Conservation (phyloP, 2,329 filamentous ascomycete genomes). For the Ophiostoma sp. region DNA sequence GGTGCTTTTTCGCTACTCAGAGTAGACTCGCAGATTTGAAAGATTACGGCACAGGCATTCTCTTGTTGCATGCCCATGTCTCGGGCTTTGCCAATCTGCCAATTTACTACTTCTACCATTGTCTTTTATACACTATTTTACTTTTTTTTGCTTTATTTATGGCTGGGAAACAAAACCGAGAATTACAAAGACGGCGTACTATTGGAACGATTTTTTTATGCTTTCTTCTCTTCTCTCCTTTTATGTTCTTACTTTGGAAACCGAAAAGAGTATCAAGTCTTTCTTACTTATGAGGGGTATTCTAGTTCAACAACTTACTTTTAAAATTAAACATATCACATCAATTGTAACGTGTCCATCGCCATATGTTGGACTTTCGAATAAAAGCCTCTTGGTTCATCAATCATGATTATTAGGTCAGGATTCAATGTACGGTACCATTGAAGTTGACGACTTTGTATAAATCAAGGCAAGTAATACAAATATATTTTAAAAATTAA, state of each 20-base stretch:
- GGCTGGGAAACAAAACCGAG: conserved; percentile 14
- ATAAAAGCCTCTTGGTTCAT: too few relatives aligned
- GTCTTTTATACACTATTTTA: conserved; percentile 3
- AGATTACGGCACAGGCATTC: background rate
- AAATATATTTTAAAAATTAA: too few relatives aligned
- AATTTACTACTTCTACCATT: conserved; percentile 1
- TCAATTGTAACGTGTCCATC: background rate
- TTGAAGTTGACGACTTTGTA: too few relatives aligned
- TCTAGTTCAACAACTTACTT: background rate
- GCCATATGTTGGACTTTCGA: background rate
- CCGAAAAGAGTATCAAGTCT: background rate
- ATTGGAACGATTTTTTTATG: conserved; percentile 8
- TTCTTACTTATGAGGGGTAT: background rate
- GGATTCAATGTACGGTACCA: too few relatives aligned
- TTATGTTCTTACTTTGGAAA: background rate
- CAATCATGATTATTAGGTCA: too few relatives aligned
- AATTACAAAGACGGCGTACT: conserved; percentile 21
- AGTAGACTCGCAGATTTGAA: background rate
- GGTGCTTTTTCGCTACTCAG: background rate
- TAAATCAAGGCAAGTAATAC: too few relatives aligned
- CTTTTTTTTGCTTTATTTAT: conserved; percentile 14
- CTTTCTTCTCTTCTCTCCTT: background rate
- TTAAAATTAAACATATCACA: background rate
- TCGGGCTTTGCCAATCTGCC: background rate
- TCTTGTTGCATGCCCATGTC: background rate